Evolutionary conservation across 805 yeast species (phyloP), one percentile per base, ranked within the genome.

Genomic region (Lachancea waltii): DNA sequence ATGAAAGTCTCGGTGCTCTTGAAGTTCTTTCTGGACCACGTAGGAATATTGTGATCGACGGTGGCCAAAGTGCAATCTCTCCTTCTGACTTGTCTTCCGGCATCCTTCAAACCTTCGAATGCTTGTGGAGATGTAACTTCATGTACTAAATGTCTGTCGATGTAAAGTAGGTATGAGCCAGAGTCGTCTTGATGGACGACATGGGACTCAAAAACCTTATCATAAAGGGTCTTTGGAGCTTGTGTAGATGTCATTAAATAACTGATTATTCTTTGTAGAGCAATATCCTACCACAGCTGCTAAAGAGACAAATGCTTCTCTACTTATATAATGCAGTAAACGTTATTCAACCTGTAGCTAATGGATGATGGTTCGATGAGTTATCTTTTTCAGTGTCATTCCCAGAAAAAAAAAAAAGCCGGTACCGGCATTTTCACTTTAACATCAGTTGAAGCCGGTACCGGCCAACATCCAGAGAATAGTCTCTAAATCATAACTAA

Each of bases 51-150:
- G 75, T 92, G 96, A 65, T 90, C 96, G 21, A 86, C 95, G 1
- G 97, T 86, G 36, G 95, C 95, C 50, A 89, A 72, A 38, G 97
- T 86, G 68, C 96, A 85, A 64, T 89, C 96, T 20, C 72, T 69
- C 69, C 98, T 79, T 72, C 98, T 82, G 38, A 92, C 95, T 42
- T 63, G 62, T 70, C 99, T 81, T 33, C 82, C 85, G 11, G 97
- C 95, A 55, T 79, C 82, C 47, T 72, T 75, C 53, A 92, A 74
- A 35, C 98, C 98, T 68, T 92, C 98, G 58, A 92, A 92, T 8
- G 98, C 98, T 66, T 92, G 98, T 24, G 99, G 98, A 20, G 97
- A 90, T 2, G 99, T 92, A 37, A 92, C 99, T 68, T 92, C 98
- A 64, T 92, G 98, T 35, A 92, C 95, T 50, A 92, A 72, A 64